Base-by-base conservation (phyloP, 176 grass and related monocot species). In the Oryza glumipatula region DNA sequence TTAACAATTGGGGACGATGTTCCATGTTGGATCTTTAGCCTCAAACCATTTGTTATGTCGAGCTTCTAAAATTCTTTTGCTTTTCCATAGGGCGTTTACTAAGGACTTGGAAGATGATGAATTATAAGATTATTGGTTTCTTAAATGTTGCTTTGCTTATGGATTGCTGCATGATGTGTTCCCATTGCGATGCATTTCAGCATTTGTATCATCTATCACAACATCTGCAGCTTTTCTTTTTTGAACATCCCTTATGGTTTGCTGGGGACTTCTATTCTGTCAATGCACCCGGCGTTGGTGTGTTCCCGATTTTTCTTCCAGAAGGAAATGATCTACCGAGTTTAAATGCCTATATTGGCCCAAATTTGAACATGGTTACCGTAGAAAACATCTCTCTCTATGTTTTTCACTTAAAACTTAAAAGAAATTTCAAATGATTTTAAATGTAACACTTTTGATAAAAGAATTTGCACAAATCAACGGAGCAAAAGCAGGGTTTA, bases 61-160 rank as follows among this genome's bases (percentile, higher is more conserved):
- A 80, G 80, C 81, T 70, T 22, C 73, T 58, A 82, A 85, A 81
- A 65, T 82, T 85, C 30, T 87, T 90, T 90, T 83, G 84, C 80
- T 79, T 90, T 82, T 87, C 41, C 64, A 69, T 87, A 90, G 84
- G 84, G 64, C 41, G 26, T 90, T 83, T 83, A 79, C 75, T 13
- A 75, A 75, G 84, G 70, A 76, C 75, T 65, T 87, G 2, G 2
- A 76, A 72, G 64, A 70, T 26, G 63, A 87, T 87, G 84, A 30
- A 80, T 83, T 87, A 90, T 90, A 83, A 75, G 80, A 70, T 83
- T 83, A 83, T 87, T 88, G 49, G 28, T 71, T 86, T 83, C 63
- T 74, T 75, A 74, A 82, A 48, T 74, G 77, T 35, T 79, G 60
- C 75, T 83, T 15, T 81, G 15, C 43, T 89, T n/a, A 71, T 52